A percentile compares a stretch with the other conserved stretches of the same genome.
Evolutionary conservation across 1,284 basidiomycete species (phyloP).

Genomic region (Microbotryum violaceum): DNA sequence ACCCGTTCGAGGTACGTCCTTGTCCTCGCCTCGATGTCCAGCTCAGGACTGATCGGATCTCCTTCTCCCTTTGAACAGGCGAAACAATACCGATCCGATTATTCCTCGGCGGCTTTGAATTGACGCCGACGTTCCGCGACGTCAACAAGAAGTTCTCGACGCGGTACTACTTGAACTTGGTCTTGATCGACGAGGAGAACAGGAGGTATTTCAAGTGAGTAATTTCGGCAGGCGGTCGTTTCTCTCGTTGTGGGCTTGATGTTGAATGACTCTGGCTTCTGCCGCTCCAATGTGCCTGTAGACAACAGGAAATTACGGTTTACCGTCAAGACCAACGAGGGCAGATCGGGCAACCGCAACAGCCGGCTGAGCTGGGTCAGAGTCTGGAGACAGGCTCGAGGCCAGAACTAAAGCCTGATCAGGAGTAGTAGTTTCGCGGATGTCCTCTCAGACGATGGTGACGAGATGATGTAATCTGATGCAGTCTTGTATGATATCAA

Average conservation of each 20-base stretch:
- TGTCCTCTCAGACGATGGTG: too few species aligned
- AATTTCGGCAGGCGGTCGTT: background rate
- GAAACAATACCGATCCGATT: slow-evolving; percentile 97
- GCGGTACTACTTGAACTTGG: slow-evolving; percentile 92
- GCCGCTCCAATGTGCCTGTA: background rate
- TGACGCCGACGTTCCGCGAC: slow-evolving; percentile 96
- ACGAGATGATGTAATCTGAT: too few species aligned
- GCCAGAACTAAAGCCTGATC: background rate
- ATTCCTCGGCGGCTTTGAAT: slow-evolving; percentile 95
- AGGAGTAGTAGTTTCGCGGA: background rate
- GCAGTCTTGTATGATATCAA: too few species aligned
- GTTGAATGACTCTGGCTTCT: background rate
- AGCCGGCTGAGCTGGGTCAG: slow-evolving; percentile 4
- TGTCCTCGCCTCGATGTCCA: background rate
- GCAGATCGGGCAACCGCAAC: background rate
- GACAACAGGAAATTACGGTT: slow-evolving; percentile 38
- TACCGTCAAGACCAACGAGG: slow-evolving; percentile 27
- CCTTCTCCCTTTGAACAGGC: slow-evolving; percentile 47
- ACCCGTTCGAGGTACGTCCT: slow-evolving; percentile 67
- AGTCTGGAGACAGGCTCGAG: background rate
- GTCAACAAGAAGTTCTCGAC: slow-evolving; percentile 99
- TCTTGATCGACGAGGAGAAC: slow-evolving; percentile 93
- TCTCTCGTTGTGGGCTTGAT: background rate
- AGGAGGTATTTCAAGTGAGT: slow-evolving; percentile 73
- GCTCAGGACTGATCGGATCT: background rate